Evolutionary conservation across 495 filamentous ascomycete genomes (phyloP), one percentile per base, ranked within the genome.

Genomic region (Xylona heveae): DNA sequence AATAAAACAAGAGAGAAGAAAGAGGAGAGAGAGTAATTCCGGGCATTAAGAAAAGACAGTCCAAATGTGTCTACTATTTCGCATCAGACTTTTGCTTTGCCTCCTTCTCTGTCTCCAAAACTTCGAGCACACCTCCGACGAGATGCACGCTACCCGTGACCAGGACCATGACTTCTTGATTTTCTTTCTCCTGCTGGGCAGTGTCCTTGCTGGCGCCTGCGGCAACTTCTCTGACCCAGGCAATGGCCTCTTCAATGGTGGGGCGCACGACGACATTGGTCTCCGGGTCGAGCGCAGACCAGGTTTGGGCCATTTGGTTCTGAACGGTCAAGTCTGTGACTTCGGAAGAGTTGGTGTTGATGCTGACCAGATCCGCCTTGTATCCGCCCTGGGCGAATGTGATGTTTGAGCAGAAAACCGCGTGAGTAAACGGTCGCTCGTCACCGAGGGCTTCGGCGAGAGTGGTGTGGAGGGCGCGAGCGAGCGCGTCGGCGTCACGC

Each of bases 181-280:
- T 50, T 19, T 41, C 44, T 17, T 39, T 28, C 9, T 38, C 41
- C 34, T 43, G 38, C 4, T 43, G 43, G 19, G 34, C 33, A 14
- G 5, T 18, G 0, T 39, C 29, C 4, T 26, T 19, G 14, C 16
- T 30, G 30, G 30, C 37, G 3, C 9, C 18, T 8, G 13, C 19
- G 0, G 59, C 61, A 4, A 82, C 42, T 4, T 57, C 54, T 23
- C 74, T 59, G 2, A 75, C 73, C 42, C 57, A 63, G 18, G 61
- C 66, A 28, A 95, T 66, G 12, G 83, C 84, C 36, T 91, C 82
- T 43, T 95, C 82, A 25, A 95, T 81, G 2, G 72, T 91, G 8
- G 62, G 57, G 25, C 75, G 57, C 0, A 90, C 78, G 31, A 61
- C 50, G 0, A 81, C 64, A 22, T 68, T 53, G 0, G 71, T 24